Percentiles rank a stretch among this genome's conserved stretches.
phyloP scores from a whole-genome alignment of 2,329 filamentous ascomycete genomes.

The Colletotrichum lindemuthianum region DNA sequence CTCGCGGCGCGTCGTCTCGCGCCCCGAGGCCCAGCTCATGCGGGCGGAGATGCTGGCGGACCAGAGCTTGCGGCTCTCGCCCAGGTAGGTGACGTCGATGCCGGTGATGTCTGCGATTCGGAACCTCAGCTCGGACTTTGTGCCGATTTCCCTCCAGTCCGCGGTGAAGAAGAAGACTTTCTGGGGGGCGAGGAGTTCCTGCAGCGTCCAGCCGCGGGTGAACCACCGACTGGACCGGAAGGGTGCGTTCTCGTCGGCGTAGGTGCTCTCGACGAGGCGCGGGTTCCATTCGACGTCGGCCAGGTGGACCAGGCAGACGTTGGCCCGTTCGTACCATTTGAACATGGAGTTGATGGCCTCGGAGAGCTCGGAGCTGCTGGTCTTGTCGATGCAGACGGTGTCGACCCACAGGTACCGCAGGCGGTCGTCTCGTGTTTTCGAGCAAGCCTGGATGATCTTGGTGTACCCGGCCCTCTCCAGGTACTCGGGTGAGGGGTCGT shows the following conservation, averaged over 20 bases:
- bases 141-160: conserved; percentile 42
- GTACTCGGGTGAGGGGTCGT: conserved; percentile 4
- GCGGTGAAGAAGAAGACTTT: conserved; percentile 44
- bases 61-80: conserved; percentile 25
- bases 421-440: conserved; percentile 12
- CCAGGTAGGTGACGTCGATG: conserved; percentile 24
- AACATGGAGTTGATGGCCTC: conserved; percentile 44
- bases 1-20: conserved; percentile 39
- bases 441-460: conserved; percentile 25
- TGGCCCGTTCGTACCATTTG: conserved; percentile 43
- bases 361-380: conserved; percentile 43
- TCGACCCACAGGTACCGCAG: conserved; percentile 44
- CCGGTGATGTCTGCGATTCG: conserved; percentile 18
- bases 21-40: conserved; percentile 43
- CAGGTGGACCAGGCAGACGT: conserved; percentile 42
- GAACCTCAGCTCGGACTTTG: conserved; percentile 37
- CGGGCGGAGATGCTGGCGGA: conserved; percentile 38
- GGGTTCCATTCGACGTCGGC: conserved; percentile 13
- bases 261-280: neutral
- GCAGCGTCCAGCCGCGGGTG: conserved; percentile 67
- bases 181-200: conserved; percentile 68
- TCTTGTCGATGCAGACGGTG: conserved; percentile 47
- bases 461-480: conserved; percentile 20
- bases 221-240: conserved; percentile 43
- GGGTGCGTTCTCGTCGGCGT: neutral